Evolutionary conservation across 805 yeast species (phyloP).

Genomic region (Saccharomycopsis guyanensis): DNA sequence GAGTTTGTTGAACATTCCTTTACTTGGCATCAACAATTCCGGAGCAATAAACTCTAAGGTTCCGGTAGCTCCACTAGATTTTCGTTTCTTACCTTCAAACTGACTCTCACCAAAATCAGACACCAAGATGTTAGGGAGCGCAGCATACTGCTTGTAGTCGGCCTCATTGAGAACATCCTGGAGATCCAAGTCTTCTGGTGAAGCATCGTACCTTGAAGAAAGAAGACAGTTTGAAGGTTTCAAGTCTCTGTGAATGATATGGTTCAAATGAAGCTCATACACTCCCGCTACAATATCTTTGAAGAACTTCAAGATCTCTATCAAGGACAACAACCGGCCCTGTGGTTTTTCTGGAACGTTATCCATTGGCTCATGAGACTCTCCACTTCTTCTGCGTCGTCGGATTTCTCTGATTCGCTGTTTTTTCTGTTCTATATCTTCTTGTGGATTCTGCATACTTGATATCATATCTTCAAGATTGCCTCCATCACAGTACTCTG

Average conservation of each 20-base stretch:
- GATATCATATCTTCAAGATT: slow-evolving; percentile 63
- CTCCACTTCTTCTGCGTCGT: slow-evolving; percentile 4
- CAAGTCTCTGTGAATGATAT: slow-evolving; percentile 80
- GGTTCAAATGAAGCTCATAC: slow-evolving; percentile 59
- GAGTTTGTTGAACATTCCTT: slow-evolving; percentile 22
- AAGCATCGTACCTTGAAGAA: slow-evolving; percentile 22
- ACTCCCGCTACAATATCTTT: slow-evolving; percentile 66
- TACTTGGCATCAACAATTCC: slow-evolving; percentile 44
- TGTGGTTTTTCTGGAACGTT: slow-evolving; percentile 5
- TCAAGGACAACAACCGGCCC: slow-evolving; percentile 36
- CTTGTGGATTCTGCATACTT: slow-evolving; percentile 30
- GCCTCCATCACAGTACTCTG: slow-evolving; percentile 87
- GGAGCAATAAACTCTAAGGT: slow-evolving; percentile 88
- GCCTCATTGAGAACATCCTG: slow-evolving; percentile 13
- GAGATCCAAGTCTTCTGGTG: slow-evolving; percentile 21
- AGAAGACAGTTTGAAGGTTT: slow-evolving; percentile 85
- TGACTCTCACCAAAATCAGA: slow-evolving; percentile 91
- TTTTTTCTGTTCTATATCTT: slow-evolving; percentile 33
- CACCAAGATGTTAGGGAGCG: slow-evolving; percentile 64
- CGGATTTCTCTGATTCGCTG: slow-evolving; percentile 24
- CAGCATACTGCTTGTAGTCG: slow-evolving; percentile 3
- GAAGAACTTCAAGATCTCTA: slow-evolving; percentile 63
- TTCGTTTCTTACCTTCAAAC: slow-evolving; percentile 54
- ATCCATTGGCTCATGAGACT: background rate
- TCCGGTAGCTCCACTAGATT: slow-evolving; percentile 79